These are phyloP conservation scores for Picea abies DNA, from an alignment of 83 land plant genomes.

Conservation along the genomic window DNA sequence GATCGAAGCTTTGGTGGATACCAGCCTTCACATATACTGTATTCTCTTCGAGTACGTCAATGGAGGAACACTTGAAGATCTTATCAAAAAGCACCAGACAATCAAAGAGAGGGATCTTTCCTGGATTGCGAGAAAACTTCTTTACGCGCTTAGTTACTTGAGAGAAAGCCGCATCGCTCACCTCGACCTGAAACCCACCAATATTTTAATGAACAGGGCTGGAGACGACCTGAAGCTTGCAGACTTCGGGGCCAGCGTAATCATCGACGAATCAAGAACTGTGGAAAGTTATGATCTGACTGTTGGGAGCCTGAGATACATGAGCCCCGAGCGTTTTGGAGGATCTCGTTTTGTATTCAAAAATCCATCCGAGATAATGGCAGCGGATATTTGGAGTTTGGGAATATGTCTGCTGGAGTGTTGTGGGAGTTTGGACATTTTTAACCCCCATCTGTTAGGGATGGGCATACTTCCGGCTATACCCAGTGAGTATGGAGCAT, in stretches of 20 bases:
- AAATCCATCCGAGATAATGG: no score
- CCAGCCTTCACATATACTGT: no score
- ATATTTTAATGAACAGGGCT: neutral
- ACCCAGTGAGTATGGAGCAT: neutral
- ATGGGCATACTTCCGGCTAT: neutral
- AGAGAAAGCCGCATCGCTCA: neutral
- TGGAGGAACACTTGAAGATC: neutral
- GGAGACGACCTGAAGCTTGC: neutral
- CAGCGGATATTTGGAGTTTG: neutral
- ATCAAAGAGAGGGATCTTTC: neutral
- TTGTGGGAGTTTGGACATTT: neutral
- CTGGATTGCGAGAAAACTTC: neutral
- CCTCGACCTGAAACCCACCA: neutral
- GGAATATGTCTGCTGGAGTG: neutral
- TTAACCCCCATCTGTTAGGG: neutral
- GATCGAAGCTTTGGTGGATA: no score
- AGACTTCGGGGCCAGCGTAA: no score
- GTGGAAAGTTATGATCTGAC: no score
- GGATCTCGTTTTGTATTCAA: no score
- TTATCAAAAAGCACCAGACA: neutral
- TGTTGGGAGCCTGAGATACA: no score
- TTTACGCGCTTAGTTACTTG: neutral
- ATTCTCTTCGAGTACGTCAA: neutral
- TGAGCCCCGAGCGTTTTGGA: no score
- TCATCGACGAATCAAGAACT: no score